phyloP scores from a whole-genome alignment of 2,329 filamentous ascomycete species.

The Trichocomaceae sp. region DNA sequence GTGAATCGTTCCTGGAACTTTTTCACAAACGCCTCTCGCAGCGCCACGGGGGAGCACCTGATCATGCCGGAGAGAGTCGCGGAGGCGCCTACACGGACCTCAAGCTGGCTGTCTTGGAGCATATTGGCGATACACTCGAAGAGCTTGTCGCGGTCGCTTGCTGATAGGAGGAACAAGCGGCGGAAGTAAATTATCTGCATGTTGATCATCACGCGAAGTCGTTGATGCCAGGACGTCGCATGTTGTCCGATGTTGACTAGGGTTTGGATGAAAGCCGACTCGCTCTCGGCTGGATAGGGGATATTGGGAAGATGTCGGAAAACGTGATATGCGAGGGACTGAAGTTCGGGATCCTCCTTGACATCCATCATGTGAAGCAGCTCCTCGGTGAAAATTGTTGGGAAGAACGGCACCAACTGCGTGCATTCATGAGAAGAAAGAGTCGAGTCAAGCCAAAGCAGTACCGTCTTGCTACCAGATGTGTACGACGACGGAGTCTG shows the following conservation, averaged over 20 bases:
- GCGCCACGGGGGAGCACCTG: conserved; percentile 75
- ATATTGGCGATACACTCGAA: conserved; percentile 94
- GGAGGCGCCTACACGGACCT: conserved; percentile 88
- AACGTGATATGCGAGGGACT: conserved; percentile 89
- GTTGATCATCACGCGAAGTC: conserved; percentile 88
- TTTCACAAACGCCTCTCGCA: conserved; percentile 71
- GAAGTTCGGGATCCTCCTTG: conserved; percentile 94
- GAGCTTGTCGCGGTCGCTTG: conserved; percentile 67
- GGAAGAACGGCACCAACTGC: conserved; percentile 85
- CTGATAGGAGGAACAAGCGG: conserved; percentile 77
- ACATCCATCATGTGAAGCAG: conserved; percentile 99
- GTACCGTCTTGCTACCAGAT: conserved; percentile 88
- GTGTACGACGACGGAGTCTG: conserved; percentile 94
- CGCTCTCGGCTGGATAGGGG: conserved; percentile 79
- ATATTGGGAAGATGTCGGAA: conserved; percentile 96
- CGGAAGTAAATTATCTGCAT: conserved; percentile 99
- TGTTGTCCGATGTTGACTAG: conserved; percentile 82
- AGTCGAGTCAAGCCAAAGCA: conserved; percentile 89
- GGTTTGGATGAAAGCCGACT: conserved; percentile 73
- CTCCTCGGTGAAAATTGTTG: conserved; percentile 80
- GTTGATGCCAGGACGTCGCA: conserved; percentile 88
- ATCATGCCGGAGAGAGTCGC: conserved; percentile 96
- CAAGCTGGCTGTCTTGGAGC: conserved; percentile 84
- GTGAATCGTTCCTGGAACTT: conserved; percentile 75
- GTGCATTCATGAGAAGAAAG: conserved; percentile 89